Evolutionary conservation across 2,329 filamentous ascomycete species (phyloP).

Genomic region (Lachnellula subtilissima): DNA sequence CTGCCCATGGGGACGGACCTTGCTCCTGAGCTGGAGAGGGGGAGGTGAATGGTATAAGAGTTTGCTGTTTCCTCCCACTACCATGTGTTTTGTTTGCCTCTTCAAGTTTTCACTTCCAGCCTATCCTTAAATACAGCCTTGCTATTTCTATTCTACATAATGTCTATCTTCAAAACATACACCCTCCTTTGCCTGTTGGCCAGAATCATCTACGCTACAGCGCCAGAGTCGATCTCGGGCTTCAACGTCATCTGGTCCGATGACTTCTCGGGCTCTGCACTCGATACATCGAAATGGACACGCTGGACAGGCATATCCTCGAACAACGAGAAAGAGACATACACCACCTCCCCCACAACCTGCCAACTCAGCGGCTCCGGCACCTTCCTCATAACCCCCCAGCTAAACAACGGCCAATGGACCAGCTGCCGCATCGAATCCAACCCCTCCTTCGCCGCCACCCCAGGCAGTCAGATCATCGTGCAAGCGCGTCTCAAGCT

Average conservation of each 20-base stretch:
- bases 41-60: neutral
- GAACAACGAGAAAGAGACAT: conserved; percentile 23
- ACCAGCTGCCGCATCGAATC: conserved; percentile 25
- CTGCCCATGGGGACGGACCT: neutral
- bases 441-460: conserved; percentile 6
- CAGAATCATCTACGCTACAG: neutral
- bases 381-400: conserved; percentile 19
- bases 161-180: neutral
- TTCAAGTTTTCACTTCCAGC: neutral
- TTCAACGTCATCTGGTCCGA: conserved; percentile 21
- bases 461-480: conserved; percentile 15
- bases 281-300: conserved; percentile 17
- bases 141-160: neutral
- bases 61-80: neutral
- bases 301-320: conserved; percentile 11
- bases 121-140: neutral
- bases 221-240: conserved; percentile 3
- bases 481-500: conserved; percentile 20
- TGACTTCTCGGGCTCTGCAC: conserved; percentile 8
- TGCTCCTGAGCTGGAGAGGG: neutral
- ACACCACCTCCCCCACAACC: conserved; percentile 11
- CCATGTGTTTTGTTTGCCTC: neutral
- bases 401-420: conserved; percentile 14
- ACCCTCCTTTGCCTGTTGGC: neutral
- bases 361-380: conserved; percentile 11